Evolutionary conservation across 176 grass and related monocot species (phyloP).

Genomic region (Aegilops speltoides): DNA sequence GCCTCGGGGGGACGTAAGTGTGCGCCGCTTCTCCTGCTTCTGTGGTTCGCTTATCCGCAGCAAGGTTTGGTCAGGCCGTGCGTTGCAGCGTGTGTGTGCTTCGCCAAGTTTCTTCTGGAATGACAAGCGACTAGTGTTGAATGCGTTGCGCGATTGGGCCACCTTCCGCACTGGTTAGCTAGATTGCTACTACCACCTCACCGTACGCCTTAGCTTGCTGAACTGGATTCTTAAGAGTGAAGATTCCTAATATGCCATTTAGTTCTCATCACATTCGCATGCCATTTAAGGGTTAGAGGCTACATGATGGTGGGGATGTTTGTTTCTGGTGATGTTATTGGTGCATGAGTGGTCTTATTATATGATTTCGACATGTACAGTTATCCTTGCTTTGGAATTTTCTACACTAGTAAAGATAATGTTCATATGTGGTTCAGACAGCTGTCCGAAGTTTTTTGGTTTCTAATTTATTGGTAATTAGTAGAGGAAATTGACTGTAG

Average conservation of each 20-base stretch:
- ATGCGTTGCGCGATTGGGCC: neutral
- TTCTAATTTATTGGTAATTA: neutral
- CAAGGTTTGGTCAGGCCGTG: neutral
- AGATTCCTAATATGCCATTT: neutral
- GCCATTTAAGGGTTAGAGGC: neutral
- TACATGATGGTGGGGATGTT: neutral
- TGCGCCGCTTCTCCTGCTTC: neutral
- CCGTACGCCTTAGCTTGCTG: neutral
- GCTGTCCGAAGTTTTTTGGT: neutral
- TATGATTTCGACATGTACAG: neutral
- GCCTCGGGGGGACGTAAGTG: slow-evolving; percentile 92
- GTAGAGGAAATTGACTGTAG: neutral
- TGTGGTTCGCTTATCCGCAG: neutral
- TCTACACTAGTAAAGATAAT: neutral
- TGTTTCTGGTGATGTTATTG: neutral
- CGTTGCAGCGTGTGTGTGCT: neutral
- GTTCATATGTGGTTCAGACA: neutral
- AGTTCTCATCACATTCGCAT: neutral
- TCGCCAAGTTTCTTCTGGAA: neutral
- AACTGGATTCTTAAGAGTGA: neutral
- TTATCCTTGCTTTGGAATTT: neutral
- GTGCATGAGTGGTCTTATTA: neutral
- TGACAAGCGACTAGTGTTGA: neutral
- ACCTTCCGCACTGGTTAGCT: neutral
- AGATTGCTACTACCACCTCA: neutral